Evolutionary conservation across 1,284 basidiomycete genomes (phyloP), one percentile per base, ranked within the genome.

Genomic region (Grifola frondosa): DNA sequence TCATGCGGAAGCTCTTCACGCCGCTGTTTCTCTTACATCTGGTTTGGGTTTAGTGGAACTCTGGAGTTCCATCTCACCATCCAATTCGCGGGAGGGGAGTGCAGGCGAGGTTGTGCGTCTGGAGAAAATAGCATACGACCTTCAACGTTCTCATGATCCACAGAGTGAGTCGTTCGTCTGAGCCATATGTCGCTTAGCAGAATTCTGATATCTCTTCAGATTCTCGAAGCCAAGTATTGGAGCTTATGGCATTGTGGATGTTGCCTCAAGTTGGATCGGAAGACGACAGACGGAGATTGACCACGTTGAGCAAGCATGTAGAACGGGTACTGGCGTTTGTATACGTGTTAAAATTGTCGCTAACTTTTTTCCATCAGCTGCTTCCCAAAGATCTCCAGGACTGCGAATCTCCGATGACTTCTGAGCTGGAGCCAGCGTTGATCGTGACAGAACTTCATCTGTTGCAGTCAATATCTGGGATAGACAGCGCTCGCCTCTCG

Each of bases 161-260:
- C 21, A 21, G 35, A 23, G n/a, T 26, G 22, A 16, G n/a, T 23
- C 9, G 35, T 34, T 38, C 23, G n/a, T n/a, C n/a, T n/a, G n/a
- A n/a, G n/a, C n/a, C 10, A 12, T 10, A 12, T 21, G 15, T 32
- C 3, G 17, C 10, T 22, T 20, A 20, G 19, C 16, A 25, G 12
- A 17, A 52, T 50, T 38, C 53, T 56, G 9, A 11, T 43, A 20
- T 55, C 50, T 20, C 40, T 57, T 37, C 37, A 55, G 61, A 41
- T 16, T 54, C 70, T 25, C 67, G 70, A 17, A 53, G 54, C 19
- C 67, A 70, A 52, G 44, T 66, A 1, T 65, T 75, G 21, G 60
- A 71, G 36, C 53, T 73, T n/a, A 66, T 76, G 61, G 59, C 72
- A 13, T 26, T 77, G 36, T 62, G 62, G 40, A 62, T 59, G 2